Percentiles rank a stretch among this genome's conserved stretches.
These are phyloP conservation scores for Fusarium setosum DNA, from an alignment of 2,329 filamentous ascomycete genomes.

Conservation along the genomic window DNA sequence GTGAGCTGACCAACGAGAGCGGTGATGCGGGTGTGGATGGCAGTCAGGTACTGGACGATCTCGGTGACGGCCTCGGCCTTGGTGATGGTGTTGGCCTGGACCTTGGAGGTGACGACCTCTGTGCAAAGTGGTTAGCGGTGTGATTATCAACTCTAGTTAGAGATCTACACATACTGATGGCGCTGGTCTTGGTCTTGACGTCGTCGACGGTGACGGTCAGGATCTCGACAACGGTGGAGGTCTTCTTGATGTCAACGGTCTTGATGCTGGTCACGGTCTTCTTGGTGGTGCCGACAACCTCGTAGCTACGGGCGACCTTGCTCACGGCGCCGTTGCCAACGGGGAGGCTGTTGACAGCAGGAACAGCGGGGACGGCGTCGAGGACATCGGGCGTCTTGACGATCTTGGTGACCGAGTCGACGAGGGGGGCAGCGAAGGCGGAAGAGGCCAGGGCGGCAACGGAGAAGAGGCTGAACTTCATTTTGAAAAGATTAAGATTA, in stretches of 20 bases:
- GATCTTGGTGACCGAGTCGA: no score
- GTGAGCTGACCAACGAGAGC: conserved; percentile 21
- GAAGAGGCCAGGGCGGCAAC: no score
- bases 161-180: conserved; percentile 13
- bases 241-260: conserved; percentile 16
- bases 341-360: no score
- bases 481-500: no score
- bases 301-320: no score
- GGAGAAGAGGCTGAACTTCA: no score
- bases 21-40: conserved; percentile 18
- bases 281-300: not conserved
- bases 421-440: no score
- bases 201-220: conserved; percentile 19
- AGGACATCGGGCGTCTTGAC: no score
- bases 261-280: conserved; percentile 5
- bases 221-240: conserved; percentile 19
- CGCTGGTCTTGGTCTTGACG: conserved; percentile 9
- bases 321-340: no score
- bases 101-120: conserved; percentile 14
- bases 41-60: not conserved
- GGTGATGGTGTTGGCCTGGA: conserved; percentile 15
- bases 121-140: not conserved
- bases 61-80: conserved; percentile 17
- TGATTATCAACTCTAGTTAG: not conserved
- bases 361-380: no score